Conservation (phyloP, 257 asterid species). For the Buddleja alternifolia region DNA sequence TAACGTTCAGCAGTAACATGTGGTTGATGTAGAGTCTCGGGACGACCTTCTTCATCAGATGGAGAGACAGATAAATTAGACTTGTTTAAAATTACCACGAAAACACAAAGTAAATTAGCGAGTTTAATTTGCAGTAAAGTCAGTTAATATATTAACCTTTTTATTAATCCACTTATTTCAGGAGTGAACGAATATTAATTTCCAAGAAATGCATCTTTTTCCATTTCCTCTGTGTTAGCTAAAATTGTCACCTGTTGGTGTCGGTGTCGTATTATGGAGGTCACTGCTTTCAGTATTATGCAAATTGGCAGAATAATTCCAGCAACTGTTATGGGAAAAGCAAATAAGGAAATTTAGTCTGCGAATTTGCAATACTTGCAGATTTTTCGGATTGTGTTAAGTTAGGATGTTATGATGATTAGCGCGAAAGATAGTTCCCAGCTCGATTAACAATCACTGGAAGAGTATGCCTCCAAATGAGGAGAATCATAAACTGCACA, state of each 20-base stretch:
- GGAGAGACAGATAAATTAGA: slow-evolving; percentile 39
- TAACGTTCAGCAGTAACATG: slow-evolving; percentile 34
- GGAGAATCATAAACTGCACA: slow-evolving; percentile 89
- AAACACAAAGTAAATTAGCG: slow-evolving; percentile 17
- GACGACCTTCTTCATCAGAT: slow-evolving; percentile 62
- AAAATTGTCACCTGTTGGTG: slow-evolving; percentile 73
- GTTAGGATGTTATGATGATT: slow-evolving; percentile 61
- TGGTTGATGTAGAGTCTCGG: slow-evolving; percentile 28
- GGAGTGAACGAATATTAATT: too few relatives aligned
- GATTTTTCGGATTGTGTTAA: too few relatives aligned
- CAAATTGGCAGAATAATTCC: slow-evolving; percentile 87
- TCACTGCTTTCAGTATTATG: slow-evolving; percentile 78
- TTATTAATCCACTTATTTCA: too few relatives aligned
- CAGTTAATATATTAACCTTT: too few relatives aligned
- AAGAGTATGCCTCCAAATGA: slow-evolving; percentile 79
- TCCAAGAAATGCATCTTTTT: too few relatives aligned
- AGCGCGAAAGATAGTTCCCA: slow-evolving; percentile 69
- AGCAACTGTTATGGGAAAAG: slow-evolving; percentile 51
- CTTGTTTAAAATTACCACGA: slow-evolving; percentile 36
- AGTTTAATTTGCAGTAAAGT: not conserved
- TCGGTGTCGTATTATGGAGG: slow-evolving; percentile 56
- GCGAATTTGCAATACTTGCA: too few relatives aligned
- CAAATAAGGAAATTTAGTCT: slow-evolving; percentile 22
- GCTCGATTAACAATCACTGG: slow-evolving; percentile 71
- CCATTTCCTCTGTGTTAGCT: too few relatives aligned